These are phyloP conservation scores for Fusarium stilboides DNA, from an alignment of 2,329 filamentous ascomycete species.

Conservation along the genomic window DNA sequence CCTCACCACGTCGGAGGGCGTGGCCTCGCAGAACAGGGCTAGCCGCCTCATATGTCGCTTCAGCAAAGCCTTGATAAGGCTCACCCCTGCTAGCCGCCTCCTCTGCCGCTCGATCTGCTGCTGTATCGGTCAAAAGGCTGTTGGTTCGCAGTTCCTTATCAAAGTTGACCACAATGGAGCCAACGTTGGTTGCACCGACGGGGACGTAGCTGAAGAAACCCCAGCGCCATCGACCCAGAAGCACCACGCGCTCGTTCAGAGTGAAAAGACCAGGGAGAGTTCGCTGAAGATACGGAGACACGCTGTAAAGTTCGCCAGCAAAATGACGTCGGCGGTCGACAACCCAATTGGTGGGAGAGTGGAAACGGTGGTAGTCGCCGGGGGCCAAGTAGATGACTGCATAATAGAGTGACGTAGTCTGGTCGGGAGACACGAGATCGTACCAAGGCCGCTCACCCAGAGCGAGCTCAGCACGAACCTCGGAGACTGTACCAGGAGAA, in stretches of 20 bases:
- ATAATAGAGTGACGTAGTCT: slow-evolving; percentile 87
- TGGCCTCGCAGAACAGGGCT: slow-evolving; percentile 86
- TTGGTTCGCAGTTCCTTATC: slow-evolving; percentile 95
- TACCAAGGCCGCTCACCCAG: slow-evolving; percentile 80
- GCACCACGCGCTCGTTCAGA: slow-evolving; percentile 93
- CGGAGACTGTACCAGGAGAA: slow-evolving; percentile 80
- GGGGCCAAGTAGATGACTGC: slow-evolving; percentile 96
- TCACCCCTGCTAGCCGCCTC: slow-evolving; percentile 83
- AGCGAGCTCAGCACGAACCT: slow-evolving; percentile 88
- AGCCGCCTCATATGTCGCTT: slow-evolving; percentile 88
- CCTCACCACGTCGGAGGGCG: slow-evolving; percentile 87
- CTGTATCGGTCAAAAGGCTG: slow-evolving; percentile 91
- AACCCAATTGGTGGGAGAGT: slow-evolving; percentile 95
- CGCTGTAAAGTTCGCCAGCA: slow-evolving; percentile 94
- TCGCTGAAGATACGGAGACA: slow-evolving; percentile 94
- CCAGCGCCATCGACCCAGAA: slow-evolving; percentile 94
- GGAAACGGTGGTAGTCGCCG: slow-evolving; percentile 98
- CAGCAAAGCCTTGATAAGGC: slow-evolving; percentile 89
- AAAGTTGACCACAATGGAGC: slow-evolving; percentile 97
- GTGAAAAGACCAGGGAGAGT: slow-evolving; percentile 96
- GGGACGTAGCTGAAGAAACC: slow-evolving; percentile 98
- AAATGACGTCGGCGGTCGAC: slow-evolving; percentile 97
- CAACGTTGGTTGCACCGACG: slow-evolving; percentile 97
- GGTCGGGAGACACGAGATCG: slow-evolving; percentile 72
- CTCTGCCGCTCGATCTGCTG: slow-evolving; percentile 87